These are phyloP conservation scores for Ascoidea asiatica DNA, from an alignment of 805 yeast genomes.

Conservation along the genomic window DNA sequence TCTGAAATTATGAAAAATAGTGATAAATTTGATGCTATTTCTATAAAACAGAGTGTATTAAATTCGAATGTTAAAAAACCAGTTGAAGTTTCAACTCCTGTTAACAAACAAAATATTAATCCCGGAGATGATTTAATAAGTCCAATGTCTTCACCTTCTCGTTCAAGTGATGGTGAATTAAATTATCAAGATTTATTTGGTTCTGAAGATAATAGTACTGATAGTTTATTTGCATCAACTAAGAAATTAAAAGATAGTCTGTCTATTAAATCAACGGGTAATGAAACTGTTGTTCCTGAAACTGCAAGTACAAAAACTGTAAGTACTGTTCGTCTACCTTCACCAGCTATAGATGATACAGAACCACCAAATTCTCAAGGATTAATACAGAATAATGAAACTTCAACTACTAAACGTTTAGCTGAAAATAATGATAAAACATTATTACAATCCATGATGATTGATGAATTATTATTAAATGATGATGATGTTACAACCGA, in stretches of 20 bases:
- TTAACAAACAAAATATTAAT: not conserved
- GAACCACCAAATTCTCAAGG: no score
- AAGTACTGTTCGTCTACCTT: not conserved
- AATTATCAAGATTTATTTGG: not conserved
- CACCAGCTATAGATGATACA: no score
- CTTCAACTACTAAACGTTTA: not conserved
- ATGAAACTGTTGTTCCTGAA: not conserved
- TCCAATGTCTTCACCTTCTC: not conserved
- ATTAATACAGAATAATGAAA: no score
- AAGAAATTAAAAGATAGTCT: not conserved
- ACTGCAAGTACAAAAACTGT: not conserved
- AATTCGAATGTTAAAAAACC: not conserved
- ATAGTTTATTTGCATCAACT: no score
- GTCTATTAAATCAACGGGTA: not conserved
- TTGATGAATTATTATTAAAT: not conserved
- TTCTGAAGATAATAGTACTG: not conserved
- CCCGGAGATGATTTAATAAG: no score
- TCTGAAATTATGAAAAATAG: slow-evolving; percentile 35
- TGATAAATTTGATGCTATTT: slow-evolving; percentile 5
- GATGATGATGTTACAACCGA: slow-evolving; percentile 12
- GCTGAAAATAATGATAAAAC: not conserved
- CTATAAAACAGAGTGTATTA: not conserved
- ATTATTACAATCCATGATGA: not conserved
- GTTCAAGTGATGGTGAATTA: not conserved
- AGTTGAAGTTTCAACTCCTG: not conserved